Conservation (phyloP, 305 asterid species). For the Fraxinus velutina region DNA sequence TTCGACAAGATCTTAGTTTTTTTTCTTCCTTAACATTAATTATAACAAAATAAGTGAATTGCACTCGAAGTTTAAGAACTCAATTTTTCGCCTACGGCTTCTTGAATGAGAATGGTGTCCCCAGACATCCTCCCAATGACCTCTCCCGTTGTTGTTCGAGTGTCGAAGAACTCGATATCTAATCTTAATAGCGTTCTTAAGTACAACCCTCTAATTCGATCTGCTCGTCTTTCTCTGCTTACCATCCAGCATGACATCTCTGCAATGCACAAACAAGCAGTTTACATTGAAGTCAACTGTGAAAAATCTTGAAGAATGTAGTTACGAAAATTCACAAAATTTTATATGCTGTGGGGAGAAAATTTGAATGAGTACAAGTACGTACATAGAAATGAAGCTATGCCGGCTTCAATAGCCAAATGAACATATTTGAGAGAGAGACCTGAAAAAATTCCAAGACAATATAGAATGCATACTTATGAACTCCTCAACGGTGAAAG, state of each 20-base stretch:
- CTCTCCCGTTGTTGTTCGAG: constrained; percentile 36
- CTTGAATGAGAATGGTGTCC: constrained; percentile 37
- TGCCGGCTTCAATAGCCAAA: constrained; percentile 36
- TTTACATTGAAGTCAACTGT: neutral
- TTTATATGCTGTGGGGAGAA: neutral
- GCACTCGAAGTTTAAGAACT: neutral
- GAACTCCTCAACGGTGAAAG: neutral
- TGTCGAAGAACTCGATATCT: constrained; percentile 47
- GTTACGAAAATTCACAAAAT: neutral
- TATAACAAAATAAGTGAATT: neutral
- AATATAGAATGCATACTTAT: neutral
- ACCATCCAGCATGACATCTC: constrained; percentile 50
- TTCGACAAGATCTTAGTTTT: neutral
- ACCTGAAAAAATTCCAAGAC: constrained; percentile 23
- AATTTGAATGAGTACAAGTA: neutral
- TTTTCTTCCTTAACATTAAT: neutral
- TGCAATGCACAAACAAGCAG: constrained; percentile 14
- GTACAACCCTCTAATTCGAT: constrained; percentile 41
- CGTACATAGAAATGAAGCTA: constrained; percentile 44
- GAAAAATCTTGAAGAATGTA: neutral
- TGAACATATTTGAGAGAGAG: constrained; percentile 36
- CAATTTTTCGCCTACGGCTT: constrained; percentile 41
- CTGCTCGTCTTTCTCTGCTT: constrained; percentile 44
- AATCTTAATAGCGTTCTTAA: constrained; percentile 39
- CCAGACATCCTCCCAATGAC: constrained; percentile 31